Percentiles rank a stretch among this genome's conserved stretches.
phyloP scores from a whole-genome alignment of 2,329 filamentous ascomycete species.

The Ustulina deusta region DNA sequence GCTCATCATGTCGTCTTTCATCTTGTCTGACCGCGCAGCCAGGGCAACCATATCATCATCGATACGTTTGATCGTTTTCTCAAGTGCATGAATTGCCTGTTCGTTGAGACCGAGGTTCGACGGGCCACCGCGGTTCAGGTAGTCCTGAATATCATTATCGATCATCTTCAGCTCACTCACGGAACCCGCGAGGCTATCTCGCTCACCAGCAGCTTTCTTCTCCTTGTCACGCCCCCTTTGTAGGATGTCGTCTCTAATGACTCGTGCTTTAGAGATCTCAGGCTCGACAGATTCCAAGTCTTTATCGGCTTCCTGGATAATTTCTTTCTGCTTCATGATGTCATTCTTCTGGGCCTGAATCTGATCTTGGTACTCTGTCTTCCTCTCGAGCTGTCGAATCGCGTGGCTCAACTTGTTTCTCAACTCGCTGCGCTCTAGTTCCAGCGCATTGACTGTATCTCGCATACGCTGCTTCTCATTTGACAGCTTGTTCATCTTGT shows the following conservation, averaged over 20 bases:
- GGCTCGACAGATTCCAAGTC: constrained; percentile 82
- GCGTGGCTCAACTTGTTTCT: constrained; percentile 78
- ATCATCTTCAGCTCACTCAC: constrained; percentile 81
- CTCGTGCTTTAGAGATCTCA: constrained; percentile 79
- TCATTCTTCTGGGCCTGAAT: constrained; percentile 79
- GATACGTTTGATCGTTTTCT: constrained; percentile 72
- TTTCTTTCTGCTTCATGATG: constrained; percentile 75
- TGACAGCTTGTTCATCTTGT: constrained; percentile 72
- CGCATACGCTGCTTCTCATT: constrained; percentile 78
- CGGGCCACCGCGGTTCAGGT: constrained; percentile 80
- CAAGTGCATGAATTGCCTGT: constrained; percentile 74
- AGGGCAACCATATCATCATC: constrained; percentile 77
- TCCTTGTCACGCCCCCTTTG: constrained; percentile 78
- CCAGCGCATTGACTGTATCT: constrained; percentile 74
- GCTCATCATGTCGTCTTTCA: constrained; percentile 81
- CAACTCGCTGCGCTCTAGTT: constrained; percentile 81
- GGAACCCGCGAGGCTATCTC: constrained; percentile 77
- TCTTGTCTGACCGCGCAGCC: constrained; percentile 77
- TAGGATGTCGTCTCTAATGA: constrained; percentile 80
- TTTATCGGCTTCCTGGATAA: constrained; percentile 75
- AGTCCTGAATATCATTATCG: constrained; percentile 82
- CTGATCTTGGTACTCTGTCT: constrained; percentile 75
- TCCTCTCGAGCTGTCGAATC: constrained; percentile 83
- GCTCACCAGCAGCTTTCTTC: constrained; percentile 76
- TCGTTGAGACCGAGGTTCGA: constrained; percentile 76